Percentiles rank a stretch among this genome's conserved stretches.
Conservation (phyloP, 2,329 filamentous ascomycete species). For the Penicillium sp. region DNA sequence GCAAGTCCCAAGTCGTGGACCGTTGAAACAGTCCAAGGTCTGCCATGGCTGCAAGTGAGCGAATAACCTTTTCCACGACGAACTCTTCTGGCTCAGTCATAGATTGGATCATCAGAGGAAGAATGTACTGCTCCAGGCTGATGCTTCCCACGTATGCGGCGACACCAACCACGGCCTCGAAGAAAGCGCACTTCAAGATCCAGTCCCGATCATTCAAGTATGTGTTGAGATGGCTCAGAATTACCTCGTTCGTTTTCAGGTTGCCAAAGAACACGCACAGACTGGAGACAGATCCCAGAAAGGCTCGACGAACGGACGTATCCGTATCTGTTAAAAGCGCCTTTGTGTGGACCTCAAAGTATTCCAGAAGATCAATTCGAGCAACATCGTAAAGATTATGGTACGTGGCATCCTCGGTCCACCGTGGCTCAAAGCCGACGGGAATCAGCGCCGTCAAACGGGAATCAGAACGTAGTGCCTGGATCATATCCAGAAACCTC, state of each 20-base stretch:
- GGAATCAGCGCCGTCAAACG: slow-evolving; percentile 72
- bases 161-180: slow-evolving; percentile 90
- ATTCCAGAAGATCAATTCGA: slow-evolving; percentile 72
- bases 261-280: slow-evolving; percentile 94
- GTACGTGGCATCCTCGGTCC: slow-evolving; percentile 63
- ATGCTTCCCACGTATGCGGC: slow-evolving; percentile 84
- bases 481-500: slow-evolving; percentile 83
- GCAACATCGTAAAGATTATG: slow-evolving; percentile 83
- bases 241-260: slow-evolving; percentile 88
- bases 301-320: slow-evolving; percentile 79
- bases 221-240: slow-evolving; percentile 91
- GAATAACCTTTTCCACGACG: slow-evolving; percentile 83
- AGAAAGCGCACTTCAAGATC: slow-evolving; percentile 94
- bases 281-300: slow-evolving; percentile 84
- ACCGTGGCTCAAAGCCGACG: slow-evolving; percentile 67
- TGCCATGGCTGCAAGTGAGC: slow-evolving; percentile 83
- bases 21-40: slow-evolving; percentile 82
- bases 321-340: slow-evolving; percentile 82
- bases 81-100: slow-evolving; percentile 89
- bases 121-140: slow-evolving; percentile 87
- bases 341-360: slow-evolving; percentile 86
- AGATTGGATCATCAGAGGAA: slow-evolving; percentile 93
- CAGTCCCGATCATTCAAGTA: slow-evolving; percentile 96
- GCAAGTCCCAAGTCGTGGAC: slow-evolving; percentile 78
- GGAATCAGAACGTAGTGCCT: slow-evolving; percentile 77